phyloP scores from a whole-genome alignment of 257 asterid genomes.

The Nicotiana tomentosiformis region DNA sequence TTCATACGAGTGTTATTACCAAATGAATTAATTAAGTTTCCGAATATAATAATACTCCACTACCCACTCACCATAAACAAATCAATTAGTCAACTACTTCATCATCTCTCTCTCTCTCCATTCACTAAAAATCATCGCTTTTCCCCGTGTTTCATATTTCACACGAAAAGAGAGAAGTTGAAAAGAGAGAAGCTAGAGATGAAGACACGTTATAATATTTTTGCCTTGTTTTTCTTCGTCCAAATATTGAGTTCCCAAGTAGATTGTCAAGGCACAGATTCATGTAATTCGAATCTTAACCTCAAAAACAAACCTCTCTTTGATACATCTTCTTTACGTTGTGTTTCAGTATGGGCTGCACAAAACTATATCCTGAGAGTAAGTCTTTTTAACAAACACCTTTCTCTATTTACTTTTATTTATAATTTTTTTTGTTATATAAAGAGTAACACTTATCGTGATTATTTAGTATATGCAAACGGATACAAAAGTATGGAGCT shows the following conservation, averaged over 20 bases:
- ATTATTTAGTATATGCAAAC: constrained; percentile 45
- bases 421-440: background rate
- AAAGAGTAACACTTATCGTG: too few relatives aligned
- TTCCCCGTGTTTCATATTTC: background rate
- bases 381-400: constrained; percentile 16
- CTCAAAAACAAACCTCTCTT: constrained; percentile 36
- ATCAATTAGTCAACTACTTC: background rate
- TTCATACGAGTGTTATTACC: too few relatives aligned
- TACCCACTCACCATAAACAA: background rate
- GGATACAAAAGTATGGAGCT: constrained; percentile 49
- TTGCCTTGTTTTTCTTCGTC: background rate
- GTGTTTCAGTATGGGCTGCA: constrained; percentile 59
- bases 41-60: background rate
- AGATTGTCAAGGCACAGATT: constrained; percentile 45
- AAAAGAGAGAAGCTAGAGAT: background rate
- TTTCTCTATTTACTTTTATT: background rate
- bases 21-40: too few relatives aligned
- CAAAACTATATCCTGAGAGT: constrained; percentile 73
- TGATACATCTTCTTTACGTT: constrained; percentile 47
- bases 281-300: constrained; percentile 44
- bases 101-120: background rate
- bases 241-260: constrained; percentile 11
- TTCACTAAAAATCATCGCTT: background rate
- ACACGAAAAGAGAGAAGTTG: background rate
- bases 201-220: constrained; percentile 21